Base-by-base conservation (phyloP, 306 rosid species). In the Cyclanthera cordifolia region DNA sequence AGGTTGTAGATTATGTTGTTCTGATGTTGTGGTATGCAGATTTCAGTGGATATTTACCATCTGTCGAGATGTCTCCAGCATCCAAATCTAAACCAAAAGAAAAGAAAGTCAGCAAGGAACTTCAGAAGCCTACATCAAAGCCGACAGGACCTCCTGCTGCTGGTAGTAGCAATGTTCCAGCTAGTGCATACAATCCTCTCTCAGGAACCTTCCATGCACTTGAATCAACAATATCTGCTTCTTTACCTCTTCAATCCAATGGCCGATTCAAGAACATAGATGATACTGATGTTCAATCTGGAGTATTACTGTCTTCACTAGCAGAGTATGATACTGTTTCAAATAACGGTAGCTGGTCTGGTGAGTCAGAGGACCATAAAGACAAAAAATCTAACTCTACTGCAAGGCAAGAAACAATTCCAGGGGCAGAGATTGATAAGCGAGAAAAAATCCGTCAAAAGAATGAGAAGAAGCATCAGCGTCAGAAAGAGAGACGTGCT, bases 341-440 rank as follows among this genome's bases (percentile, higher is more conserved):
- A 25, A 94, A 90, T 57, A 94, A 85, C 73, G 99, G 85, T 75
- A 94, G 99, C 83, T 94, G 97, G 87, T 94, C 97, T 53, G 97
- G 99, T 52, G 99, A 94, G 82, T 94, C 99, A 0, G 99, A 90
- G 75, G 97, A 89, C 69, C 97, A 88, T 69, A 94, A 88, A 81
- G 96, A 92, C 14, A 89, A 82, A 82, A 57, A 76, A 53, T 78
- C 84, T 70, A 86, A 76, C 84, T 79, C 76, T 19, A 70, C 90
- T 76, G 69, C 58, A 45, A 75, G 83, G 70, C 78, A 67, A 46
- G 99, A 90, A 76, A 59, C 81, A 12, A 87, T 94, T 50, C 99
- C 96, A 37, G 99, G 99, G 73, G 95, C 90, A 58, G 97, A 94
- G 47, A 88, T 80, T 76, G 99, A 94, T 76, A 94, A 88, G 78